Evolutionary conservation across 23 red algal species (phyloP), one percentile per base, ranked within the genome.

Genomic region (Rhodosorus marinus): DNA sequence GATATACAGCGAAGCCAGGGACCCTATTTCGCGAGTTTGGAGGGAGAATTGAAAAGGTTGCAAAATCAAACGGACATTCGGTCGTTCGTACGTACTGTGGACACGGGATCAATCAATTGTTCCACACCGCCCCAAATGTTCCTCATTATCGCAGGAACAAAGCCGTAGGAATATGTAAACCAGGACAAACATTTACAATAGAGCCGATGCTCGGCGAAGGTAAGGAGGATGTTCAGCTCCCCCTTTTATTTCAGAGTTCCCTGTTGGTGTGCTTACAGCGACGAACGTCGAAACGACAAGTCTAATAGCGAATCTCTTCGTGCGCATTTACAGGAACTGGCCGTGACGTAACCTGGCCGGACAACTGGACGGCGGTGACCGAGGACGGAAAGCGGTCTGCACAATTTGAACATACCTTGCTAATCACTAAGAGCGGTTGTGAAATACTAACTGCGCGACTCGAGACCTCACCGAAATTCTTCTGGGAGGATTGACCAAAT

Each of bases 81-180:
- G 86, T 93, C 20, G 86, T 93, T 6, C 70, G 70, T 15, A 74
- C 56, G n/a, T 93, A 93, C 27, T 93, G 75, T 59, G 86, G 86
- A 3, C 86, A 93, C 29, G 75, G 75, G 14, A 93, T 93, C 42
- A 51, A 76, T 33, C 33, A 72, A 26, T 72, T 83, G 21, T 93
- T 93, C 66, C 86, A 93, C 57, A 66, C 58, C 15, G 54, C 86
- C 4, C 86, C 86, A 6, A 93, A 93, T 82, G 75, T 93, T 33
- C 76, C 86, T 15, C 86, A 93, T 52, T 93, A 83, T 59, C 26
- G 26, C 20, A 93, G 83, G 46, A 93, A 93, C 34, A 70, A 66
- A 49, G 76, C 86, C 17, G 63, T 82, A 4, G 86, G 86, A 24
- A 72, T 76, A 33, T 69, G 62, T 48, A 62, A 76, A 25, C 21